Evolutionary conservation across 352 stramenopile species (phyloP).

Genomic region (Globisporangium apiculatum): DNA sequence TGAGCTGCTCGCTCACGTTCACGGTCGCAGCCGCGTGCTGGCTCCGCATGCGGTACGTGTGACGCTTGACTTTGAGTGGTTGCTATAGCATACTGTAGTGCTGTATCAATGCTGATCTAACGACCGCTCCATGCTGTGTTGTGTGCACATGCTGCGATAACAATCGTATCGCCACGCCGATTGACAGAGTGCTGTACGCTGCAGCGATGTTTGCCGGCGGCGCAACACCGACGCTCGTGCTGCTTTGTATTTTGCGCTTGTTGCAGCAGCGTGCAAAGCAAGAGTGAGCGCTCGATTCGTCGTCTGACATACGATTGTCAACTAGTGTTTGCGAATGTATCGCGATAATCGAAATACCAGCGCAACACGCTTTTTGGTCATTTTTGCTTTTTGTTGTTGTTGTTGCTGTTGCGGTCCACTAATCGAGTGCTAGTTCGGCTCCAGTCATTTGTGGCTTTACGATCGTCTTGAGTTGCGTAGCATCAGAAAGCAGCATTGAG

Average conservation of each 20-base stretch:
- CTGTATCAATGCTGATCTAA: no score
- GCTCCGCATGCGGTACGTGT: conserved; percentile 39
- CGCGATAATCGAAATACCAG: neutral
- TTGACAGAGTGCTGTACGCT: conserved; percentile 40
- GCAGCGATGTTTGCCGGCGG: conserved; percentile 24
- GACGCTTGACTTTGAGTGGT: no score
- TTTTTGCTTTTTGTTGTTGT: no score
- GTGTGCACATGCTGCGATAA: no score
- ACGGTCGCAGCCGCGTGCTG: conserved; percentile 36
- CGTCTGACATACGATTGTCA: neutral
- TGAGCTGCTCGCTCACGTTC: conserved; percentile 48
- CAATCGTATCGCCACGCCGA: no score
- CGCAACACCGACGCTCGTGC: conserved; percentile 19
- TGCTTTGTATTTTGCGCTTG: conserved; percentile 21
- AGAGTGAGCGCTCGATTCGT: conserved; percentile 16
- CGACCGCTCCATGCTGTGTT: no score
- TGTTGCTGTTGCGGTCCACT: neutral
- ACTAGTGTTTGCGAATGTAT: neutral
- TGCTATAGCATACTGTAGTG: no score
- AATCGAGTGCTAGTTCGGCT: conserved; percentile 13
- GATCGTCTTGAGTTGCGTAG: no score
- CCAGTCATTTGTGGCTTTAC: conserved; percentile 32
- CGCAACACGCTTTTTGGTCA: no score
- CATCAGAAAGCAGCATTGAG: neutral
- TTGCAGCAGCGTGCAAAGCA: conserved; percentile 17